Conservation (phyloP, 441 rosid species). For the Pelargonium cotyledonis region DNA sequence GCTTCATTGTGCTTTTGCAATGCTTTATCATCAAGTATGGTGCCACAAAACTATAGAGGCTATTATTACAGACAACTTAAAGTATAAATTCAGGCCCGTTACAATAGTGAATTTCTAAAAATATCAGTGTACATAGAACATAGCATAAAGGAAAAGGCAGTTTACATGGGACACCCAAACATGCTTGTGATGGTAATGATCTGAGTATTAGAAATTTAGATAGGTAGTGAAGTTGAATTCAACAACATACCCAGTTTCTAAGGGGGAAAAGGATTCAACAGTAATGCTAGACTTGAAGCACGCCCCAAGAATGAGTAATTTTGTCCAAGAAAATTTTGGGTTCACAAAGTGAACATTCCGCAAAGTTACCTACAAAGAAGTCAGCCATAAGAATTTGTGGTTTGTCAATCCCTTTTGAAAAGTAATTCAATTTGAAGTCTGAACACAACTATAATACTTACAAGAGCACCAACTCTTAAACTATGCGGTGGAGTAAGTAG, state of each 20-base stretch:
- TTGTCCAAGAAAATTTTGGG: constrained; percentile 65
- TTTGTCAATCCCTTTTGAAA: not conserved
- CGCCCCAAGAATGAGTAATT: constrained; percentile 69
- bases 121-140: not conserved
- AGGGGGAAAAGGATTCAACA: constrained; percentile 67
- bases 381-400: constrained; percentile 1
- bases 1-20: not conserved
- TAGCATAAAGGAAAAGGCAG: constrained; percentile 5
- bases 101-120: not conserved
- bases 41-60: not conserved
- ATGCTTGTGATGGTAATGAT: not conserved
- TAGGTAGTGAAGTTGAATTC: constrained; percentile 5
- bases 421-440: constrained; percentile 10
- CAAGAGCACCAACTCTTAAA: constrained; percentile 69
- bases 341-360: constrained; percentile 77
- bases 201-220: constrained; percentile 8
- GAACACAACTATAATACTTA: constrained; percentile 34
- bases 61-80: not conserved
- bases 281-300: constrained; percentile 71
- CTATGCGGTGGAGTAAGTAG: constrained; percentile 50
- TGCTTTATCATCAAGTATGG: not conserved
- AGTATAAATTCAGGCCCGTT: not conserved
- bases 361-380: constrained; percentile 44
- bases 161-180: constrained; percentile 11
- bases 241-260: constrained; percentile 55